phyloP scores from a whole-genome alignment of 768 basidiomycete genomes.

The Hortiboletus flavorubellus region DNA sequence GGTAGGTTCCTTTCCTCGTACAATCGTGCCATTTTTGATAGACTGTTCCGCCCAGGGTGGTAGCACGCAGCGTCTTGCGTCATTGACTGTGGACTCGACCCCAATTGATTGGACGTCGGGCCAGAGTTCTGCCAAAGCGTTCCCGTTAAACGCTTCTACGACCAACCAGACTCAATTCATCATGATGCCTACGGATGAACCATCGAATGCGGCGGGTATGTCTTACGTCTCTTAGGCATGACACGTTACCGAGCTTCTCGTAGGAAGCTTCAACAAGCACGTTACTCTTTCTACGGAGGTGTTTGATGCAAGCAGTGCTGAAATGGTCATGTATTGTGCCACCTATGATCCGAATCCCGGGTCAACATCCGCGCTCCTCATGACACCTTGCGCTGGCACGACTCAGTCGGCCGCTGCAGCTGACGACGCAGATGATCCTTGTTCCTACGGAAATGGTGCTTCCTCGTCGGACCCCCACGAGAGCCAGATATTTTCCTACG shows the following conservation, averaged over 20 bases:
- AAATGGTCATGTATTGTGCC: conserved; percentile 48
- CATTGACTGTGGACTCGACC: conserved; percentile 18
- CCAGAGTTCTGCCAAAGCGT: conserved; percentile 26
- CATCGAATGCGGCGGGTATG: conserved; percentile 12
- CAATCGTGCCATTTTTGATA: conserved; percentile 5
- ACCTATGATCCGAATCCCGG: conserved; percentile 57
- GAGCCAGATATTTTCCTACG: conserved; percentile 61
- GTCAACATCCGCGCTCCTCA: conserved; percentile 46
- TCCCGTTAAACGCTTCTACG: conserved; percentile 48
- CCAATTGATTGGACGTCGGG: conserved; percentile 30
- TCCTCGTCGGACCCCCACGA: conserved; percentile 25
- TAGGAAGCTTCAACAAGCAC: conserved; percentile 16
- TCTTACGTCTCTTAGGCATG: not conserved
- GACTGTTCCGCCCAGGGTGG: conserved; percentile 1
- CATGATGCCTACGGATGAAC: conserved; percentile 31
- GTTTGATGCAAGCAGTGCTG: conserved; percentile 36
- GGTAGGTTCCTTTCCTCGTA: conserved; percentile 31
- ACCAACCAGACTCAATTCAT: conserved; percentile 43
- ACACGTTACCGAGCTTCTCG: conserved; percentile 2
- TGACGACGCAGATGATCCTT: conserved; percentile 8
- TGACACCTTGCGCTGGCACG: conserved; percentile 45
- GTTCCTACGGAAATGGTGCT: not conserved
- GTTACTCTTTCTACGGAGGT: conserved; percentile 47
- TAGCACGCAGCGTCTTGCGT: conserved; percentile 19
- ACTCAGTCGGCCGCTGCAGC: not conserved